Percentiles rank a stretch among this genome's conserved stretches.
phyloP scores from a whole-genome alignment of 2,329 filamentous ascomycete genomes.

The Ophiostoma sp. region DNA sequence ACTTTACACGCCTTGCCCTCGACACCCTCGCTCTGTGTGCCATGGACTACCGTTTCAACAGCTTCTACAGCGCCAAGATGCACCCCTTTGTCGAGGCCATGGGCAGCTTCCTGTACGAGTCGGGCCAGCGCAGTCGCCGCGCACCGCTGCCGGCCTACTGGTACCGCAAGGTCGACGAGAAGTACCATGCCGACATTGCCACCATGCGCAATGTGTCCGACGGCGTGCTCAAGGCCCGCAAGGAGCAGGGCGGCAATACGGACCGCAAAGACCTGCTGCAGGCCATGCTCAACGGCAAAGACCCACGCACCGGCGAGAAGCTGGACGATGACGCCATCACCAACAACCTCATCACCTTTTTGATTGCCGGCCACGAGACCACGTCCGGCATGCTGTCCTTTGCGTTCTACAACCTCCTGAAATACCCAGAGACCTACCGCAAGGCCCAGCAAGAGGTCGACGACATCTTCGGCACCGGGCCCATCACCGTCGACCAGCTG shows the following conservation, averaged over 20 bases:
- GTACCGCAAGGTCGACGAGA: conserved; percentile 44
- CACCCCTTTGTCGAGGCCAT: conserved; percentile 68
- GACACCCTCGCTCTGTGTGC: conserved; percentile 58
- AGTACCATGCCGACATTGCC: conserved; percentile 51
- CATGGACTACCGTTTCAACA: conserved; percentile 58
- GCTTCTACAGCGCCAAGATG: conserved; percentile 56
- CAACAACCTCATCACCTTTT: conserved; percentile 61
- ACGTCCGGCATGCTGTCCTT: conserved; percentile 50
- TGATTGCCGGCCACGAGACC: conserved; percentile 46
- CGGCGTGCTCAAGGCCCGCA: conserved; percentile 57
- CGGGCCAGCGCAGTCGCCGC: conserved; percentile 46
- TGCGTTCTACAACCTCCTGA: conserved; percentile 46
- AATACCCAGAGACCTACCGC: conserved; percentile 42
- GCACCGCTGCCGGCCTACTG: conserved; percentile 47
- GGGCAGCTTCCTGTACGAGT: conserved; percentile 57
- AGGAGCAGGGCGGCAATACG: conserved; percentile 37
- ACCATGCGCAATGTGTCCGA: conserved; percentile 51
- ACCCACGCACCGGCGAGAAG: conserved; percentile 62
- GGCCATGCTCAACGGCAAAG: conserved; percentile 63
- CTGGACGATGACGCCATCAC: conserved; percentile 59
- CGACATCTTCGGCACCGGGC: conserved; percentile 41
- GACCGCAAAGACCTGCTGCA: conserved; percentile 62
- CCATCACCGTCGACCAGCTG: conserved; percentile 47
- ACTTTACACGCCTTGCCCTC: conserved; percentile 58
- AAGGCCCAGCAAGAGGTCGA: conserved; percentile 52